A percentile compares a stretch with the other conserved stretches of the same genome.
Conservation (phyloP, 2,329 filamentous ascomycete species). For the Colletotrichum brevisporum region DNA sequence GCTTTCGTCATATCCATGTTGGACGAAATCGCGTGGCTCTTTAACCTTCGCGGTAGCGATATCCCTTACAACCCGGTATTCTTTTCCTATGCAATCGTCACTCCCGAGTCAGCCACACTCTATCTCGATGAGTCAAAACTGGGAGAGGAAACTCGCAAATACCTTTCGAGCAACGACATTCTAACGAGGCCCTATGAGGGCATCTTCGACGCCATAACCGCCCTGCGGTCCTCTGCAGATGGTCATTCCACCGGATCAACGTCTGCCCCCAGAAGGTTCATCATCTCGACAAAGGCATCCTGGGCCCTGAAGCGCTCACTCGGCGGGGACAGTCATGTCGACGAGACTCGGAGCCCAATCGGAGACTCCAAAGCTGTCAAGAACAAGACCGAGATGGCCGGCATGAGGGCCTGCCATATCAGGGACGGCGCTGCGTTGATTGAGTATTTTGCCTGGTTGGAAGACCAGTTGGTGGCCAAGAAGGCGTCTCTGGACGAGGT, state of each 20-base stretch:
- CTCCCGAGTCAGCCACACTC: conserved; percentile 80
- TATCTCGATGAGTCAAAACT: conserved; percentile 90
- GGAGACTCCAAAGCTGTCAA: conserved; percentile 95
- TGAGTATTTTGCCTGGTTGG: conserved; percentile 97
- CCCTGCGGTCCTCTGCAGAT: conserved; percentile 59
- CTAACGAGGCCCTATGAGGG: conserved; percentile 73
- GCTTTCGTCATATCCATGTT: conserved; percentile 95
- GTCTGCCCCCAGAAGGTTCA: conserved; percentile 72
- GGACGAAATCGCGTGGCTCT: conserved; percentile 98
- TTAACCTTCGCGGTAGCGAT: conserved; percentile 94
- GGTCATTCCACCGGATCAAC: conserved; percentile 42
- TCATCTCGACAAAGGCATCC: conserved; percentile 90
- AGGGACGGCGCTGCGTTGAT: conserved; percentile 92
- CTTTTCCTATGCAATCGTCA: conserved; percentile 95
- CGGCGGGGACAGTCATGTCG: conserved; percentile 87
- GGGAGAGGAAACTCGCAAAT: conserved; percentile 74
- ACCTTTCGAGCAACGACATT: conserved; percentile 79
- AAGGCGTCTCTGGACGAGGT: conserved; percentile 87
- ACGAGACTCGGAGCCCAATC: conserved; percentile 89
- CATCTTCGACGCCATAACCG: conserved; percentile 84
- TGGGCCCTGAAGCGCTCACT: conserved; percentile 92
- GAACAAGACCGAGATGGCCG: conserved; percentile 88
- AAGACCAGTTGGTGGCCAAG: conserved; percentile 85
- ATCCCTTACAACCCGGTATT: conserved; percentile 99
- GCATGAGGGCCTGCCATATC: conserved; percentile 95